These are phyloP conservation scores for Pyrus pyrifolia DNA, from an alignment of 306 rosid genomes.

Conservation along the genomic window DNA sequence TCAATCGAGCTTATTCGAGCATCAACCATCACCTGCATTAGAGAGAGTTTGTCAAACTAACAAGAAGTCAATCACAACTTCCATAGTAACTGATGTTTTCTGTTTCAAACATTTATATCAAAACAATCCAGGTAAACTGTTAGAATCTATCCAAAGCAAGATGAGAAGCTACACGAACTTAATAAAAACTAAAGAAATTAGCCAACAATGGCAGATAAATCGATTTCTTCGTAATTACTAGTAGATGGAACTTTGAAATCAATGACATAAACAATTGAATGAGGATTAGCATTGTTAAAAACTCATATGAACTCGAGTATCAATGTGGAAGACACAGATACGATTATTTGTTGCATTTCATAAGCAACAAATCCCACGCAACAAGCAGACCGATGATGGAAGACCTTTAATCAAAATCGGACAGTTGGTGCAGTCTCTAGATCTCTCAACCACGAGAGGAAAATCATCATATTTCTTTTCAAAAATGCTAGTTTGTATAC, in stretches of 20 bases:
- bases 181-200: background rate
- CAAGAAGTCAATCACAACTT: background rate
- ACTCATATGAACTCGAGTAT: no score
- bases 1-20: conserved; percentile 78
- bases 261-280: no score
- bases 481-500: background rate
- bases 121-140: background rate
- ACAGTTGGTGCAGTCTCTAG: background rate
- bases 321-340: no score
- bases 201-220: background rate
- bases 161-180: background rate
- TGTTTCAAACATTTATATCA: background rate
- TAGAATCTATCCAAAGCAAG: background rate
- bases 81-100: background rate
- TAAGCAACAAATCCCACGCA: background rate
- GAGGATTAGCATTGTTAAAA: no score
- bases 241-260: no score
- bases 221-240: background rate
- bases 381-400: background rate
- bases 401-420: background rate
- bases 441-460: background rate
- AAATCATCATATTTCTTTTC: background rate
- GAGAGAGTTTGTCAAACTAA: conserved; percentile 8
- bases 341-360: no score
- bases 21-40: conserved; percentile 60